Evolutionary conservation across 139 green algal species (phyloP).

Genomic region (Chlamydomonas sp.): DNA sequence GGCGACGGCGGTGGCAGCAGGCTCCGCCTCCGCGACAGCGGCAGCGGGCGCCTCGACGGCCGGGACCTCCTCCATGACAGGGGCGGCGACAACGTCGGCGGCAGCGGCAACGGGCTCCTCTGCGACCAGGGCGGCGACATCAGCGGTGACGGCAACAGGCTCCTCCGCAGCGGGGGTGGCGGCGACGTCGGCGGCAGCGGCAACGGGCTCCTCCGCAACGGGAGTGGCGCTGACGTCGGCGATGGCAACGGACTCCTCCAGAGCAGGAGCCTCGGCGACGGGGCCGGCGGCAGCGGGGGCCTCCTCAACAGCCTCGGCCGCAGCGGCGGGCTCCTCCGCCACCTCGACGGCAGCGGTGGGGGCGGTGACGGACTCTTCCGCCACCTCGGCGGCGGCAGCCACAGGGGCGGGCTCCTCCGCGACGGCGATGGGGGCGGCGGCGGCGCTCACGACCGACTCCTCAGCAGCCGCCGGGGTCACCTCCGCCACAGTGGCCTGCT

Average conservation of each 20-base stretch:
- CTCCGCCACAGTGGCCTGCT: neutral
- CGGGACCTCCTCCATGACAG: neutral
- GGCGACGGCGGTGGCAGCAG: neutral
- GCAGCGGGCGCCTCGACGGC: neutral
- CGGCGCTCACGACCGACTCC: neutral
- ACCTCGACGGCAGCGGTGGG: no score
- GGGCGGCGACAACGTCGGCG: neutral
- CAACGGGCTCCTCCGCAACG: no score
- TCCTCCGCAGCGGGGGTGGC: neutral
- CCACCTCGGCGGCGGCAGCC: neutral
- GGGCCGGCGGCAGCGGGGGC: neutral
- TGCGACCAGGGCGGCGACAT: no score
- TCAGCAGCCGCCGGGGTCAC: neutral
- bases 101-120: neutral
- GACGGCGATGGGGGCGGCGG: neutral
- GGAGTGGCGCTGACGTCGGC: neutral
- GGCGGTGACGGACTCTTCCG: no score
- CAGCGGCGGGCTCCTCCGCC: no score
- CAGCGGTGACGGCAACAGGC: no score
- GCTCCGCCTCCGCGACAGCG: neutral
- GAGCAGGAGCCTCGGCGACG: neutral
- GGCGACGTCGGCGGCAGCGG: neutral
- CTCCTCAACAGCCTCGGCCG: neutral
- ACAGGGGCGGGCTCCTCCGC: neutral
- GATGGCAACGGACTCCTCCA: neutral